Evolutionary conservation across 139 green algal species (phyloP), one percentile per base, ranked within the genome.

Genomic region (Chlorella sorokiniana): DNA sequence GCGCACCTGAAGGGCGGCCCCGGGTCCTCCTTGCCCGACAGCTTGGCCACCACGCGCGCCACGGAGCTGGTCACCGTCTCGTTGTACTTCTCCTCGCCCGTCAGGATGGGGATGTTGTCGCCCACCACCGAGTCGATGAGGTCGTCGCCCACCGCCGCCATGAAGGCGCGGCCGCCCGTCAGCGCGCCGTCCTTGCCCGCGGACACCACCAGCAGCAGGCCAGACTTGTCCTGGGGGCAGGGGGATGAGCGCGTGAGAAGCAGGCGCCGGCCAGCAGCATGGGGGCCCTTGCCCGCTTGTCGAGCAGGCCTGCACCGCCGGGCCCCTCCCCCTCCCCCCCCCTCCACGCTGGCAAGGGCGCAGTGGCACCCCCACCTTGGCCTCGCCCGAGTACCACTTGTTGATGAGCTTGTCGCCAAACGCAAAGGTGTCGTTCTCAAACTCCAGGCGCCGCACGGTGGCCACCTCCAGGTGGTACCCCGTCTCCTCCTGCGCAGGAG

Each of bases 81-180:
- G 64, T 93, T 85, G 81, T 93, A 94, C 79, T 90, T 89, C 61
- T 84, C 88, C 74, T 93, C 79, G 14, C 89, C 89, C 31, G 95
- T 95, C 83, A 96, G 91, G 87, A 97, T 97, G 73, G 97, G 94
- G 81, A 99, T 97, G 92, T 99, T 98, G 78, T 98, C 95, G 48
- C 81, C 78, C 14, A 95, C 88, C 40, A 75, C 31, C 37, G 62
- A 70, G 70, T 99, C 97, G 10, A 99, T 88, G n/a, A 99, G 72
- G 37, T 96, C 89, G 54, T 99, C 96, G n/a, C 95, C 95, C 7
- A 99, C 77, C 2, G 92, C 88, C 72, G 86, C 81, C 64, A 94
- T 88, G 86, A 99, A 98, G 37, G 48, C 64, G 4, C 91, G 84
- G 29, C 96, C 96, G 67, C 96, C 96, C 40, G 93, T 95, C 23